These are phyloP conservation scores for Lactarius psammicola DNA, from an alignment of 768 basidiomycete species.

Conservation along the genomic window DNA sequence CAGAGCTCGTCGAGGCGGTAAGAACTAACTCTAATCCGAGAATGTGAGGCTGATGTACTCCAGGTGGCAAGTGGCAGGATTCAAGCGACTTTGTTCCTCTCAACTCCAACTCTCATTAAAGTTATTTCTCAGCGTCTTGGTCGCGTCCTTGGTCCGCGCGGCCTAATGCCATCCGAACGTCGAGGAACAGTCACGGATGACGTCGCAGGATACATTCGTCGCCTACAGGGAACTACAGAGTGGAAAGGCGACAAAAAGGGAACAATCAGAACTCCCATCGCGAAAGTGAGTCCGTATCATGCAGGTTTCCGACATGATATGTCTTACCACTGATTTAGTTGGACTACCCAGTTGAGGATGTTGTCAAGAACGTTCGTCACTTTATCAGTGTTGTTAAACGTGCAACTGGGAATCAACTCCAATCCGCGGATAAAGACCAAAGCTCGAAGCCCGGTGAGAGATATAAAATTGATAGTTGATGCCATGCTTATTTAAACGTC, in stretches of 20 bases:
- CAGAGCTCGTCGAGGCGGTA: constrained; percentile 85
- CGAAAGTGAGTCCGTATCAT: constrained; percentile 49
- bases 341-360: constrained; percentile 69
- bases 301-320: constrained; percentile 2
- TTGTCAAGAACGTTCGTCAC: constrained; percentile 73
- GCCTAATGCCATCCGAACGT: constrained; percentile 93
- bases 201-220: constrained; percentile 74
- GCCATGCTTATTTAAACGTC: constrained; percentile 7
- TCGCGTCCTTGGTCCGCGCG: constrained; percentile 78
- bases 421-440: constrained; percentile 46
- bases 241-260: constrained; percentile 93
- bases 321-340: constrained; percentile 46
- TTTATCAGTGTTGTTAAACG: constrained; percentile 74
- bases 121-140: constrained; percentile 79
- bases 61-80: constrained; percentile 75
- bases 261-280: constrained; percentile 79
- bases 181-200: constrained; percentile 94
- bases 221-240: constrained; percentile 78
- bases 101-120: constrained; percentile 74
- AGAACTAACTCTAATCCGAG: constrained; percentile 35
- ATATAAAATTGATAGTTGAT: not conserved
- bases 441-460: constrained; percentile 45
- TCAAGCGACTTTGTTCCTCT: constrained; percentile 80
- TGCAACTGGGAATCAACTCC: constrained; percentile 65
- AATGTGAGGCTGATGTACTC: constrained; percentile 11